Percentiles rank a stretch among this genome's conserved stretches.
phyloP scores from a whole-genome alignment of 116 monocot genomes.

The Papilionanthe hybrid region DNA sequence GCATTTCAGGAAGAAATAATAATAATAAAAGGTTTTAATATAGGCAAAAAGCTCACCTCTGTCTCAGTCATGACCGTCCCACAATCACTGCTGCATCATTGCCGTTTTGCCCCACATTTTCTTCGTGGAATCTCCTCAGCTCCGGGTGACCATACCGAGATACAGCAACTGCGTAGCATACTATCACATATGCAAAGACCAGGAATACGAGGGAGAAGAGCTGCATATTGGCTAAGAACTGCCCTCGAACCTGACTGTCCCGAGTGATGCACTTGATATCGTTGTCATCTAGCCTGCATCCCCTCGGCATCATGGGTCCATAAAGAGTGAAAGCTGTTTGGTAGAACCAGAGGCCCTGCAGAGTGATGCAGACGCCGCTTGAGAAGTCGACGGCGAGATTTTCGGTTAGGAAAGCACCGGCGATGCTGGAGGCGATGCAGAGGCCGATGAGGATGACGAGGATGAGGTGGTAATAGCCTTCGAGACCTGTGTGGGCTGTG shows the following conservation, averaged over 20 bases:
- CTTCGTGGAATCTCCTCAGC: conserved; percentile 19
- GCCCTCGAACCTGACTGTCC: conserved; percentile 48
- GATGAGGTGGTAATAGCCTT: conserved; percentile 90
- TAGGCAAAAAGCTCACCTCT: neutral
- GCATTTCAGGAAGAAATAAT: neutral
- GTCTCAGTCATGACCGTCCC: neutral
- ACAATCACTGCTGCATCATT: conserved; percentile 6
- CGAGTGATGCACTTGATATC: conserved; percentile 40
- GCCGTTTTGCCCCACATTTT: conserved; percentile 1
- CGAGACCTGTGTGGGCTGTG: conserved; percentile 77
- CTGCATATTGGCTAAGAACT: conserved; percentile 79
- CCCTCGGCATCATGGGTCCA: conserved; percentile 84
- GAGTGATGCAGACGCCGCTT: conserved; percentile 48
- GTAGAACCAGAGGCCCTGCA: conserved; percentile 99
- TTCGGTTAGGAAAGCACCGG: conserved; percentile 51
- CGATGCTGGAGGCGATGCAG: conserved; percentile 49
- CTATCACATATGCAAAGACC: conserved; percentile 38
- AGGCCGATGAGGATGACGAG: conserved; percentile 74
- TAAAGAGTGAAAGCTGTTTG: conserved; percentile 98
- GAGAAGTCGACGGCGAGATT: conserved; percentile 64
- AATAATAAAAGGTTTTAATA: neutral
- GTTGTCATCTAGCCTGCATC: conserved; percentile 50
- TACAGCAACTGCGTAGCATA: conserved; percentile 32
- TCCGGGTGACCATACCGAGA: conserved; percentile 45
- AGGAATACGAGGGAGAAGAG: conserved; percentile 58